These are phyloP conservation scores for Codiaeum variegatum DNA, from an alignment of 441 rosid genomes.

Conservation along the genomic window DNA sequence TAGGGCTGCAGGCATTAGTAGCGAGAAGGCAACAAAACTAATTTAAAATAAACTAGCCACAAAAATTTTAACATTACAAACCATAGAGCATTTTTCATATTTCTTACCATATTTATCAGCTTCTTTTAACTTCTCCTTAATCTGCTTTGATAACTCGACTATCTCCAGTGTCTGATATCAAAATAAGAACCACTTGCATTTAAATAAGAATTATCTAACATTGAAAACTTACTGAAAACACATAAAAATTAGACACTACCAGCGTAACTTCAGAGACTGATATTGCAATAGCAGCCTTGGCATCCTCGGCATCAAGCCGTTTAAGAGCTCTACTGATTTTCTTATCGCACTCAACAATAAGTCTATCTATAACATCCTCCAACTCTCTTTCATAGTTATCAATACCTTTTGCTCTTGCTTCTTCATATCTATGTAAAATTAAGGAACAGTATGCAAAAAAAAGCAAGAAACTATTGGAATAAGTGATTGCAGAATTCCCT, in stretches of 20 bases:
- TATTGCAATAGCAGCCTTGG: conserved; percentile 98
- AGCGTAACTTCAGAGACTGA: conserved; percentile 94
- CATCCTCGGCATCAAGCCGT: conserved; percentile 98
- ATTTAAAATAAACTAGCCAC: background rate
- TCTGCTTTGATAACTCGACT: conserved; percentile 75
- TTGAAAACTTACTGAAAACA: background rate
- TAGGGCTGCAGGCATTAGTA: background rate
- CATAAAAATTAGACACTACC: conserved; percentile 37
- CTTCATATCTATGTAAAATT: conserved; percentile 66
- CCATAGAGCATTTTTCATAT: background rate
- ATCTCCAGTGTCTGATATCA: conserved; percentile 67
- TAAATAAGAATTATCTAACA: background rate
- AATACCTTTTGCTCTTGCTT: conserved; percentile 71
- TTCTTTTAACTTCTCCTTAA: conserved; percentile 91
- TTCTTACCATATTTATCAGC: conserved; percentile 75
- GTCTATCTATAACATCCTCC: conserved; percentile 93
- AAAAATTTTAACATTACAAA: background rate
- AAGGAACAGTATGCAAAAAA: conserved; percentile 23
- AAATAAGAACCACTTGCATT: conserved; percentile 9
- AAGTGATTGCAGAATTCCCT: background rate
- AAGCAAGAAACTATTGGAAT: background rate
- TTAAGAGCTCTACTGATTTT: conserved; percentile 93
- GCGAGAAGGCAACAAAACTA: background rate
- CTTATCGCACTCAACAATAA: conserved; percentile 94
- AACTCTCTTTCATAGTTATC: conserved; percentile 88